These are phyloP conservation scores for Flaveria brownii DNA, from an alignment of 129 eudicot genomes.

Conservation along the genomic window DNA sequence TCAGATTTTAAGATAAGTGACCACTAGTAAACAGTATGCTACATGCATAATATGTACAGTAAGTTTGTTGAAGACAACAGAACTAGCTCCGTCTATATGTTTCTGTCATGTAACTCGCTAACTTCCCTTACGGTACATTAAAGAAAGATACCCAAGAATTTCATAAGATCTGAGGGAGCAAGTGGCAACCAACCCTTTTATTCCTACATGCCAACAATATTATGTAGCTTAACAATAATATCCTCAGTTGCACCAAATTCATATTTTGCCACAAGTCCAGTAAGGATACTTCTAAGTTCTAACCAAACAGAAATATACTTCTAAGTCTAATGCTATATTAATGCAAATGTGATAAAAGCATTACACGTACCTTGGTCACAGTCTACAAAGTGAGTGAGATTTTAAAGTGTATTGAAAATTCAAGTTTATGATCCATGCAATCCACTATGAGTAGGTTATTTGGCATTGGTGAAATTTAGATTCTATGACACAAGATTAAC, in stretches of 20 bases:
- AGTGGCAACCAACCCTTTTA: background rate
- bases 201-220: background rate
- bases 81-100: background rate
- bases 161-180: background rate
- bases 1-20: background rate
- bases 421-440: slow-evolving; percentile 7
- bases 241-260: background rate
- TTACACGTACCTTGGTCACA: background rate
- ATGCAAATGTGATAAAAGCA: background rate
- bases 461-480: background rate
- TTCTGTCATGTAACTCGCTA: background rate
- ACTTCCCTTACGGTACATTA: background rate
- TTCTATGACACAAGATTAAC: background rate
- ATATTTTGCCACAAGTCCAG: background rate
- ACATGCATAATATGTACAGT: background rate
- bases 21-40: background rate
- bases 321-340: background rate
- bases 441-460: background rate
- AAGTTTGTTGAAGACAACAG: background rate
- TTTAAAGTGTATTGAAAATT: background rate
- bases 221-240: background rate
- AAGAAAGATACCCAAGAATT: background rate
- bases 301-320: too few relatives aligned
- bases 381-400: background rate
- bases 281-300: background rate